A percentile compares a stretch with the other conserved stretches of the same genome.
Evolutionary conservation across 129 eudicot species (phyloP).

Genomic region (Heracleum sosnowskyi): DNA sequence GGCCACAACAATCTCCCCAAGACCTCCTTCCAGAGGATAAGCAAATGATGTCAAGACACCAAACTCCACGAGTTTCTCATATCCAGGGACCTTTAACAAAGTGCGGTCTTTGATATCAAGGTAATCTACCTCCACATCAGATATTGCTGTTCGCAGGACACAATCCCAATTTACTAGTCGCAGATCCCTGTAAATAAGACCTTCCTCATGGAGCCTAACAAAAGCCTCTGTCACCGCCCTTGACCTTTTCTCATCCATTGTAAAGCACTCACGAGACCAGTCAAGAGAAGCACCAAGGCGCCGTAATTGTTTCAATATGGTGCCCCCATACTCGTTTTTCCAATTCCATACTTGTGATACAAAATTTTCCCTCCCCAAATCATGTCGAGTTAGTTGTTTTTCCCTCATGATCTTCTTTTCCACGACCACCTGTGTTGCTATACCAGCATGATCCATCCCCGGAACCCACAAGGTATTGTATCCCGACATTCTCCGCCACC

Average conservation of each 20-base stretch:
- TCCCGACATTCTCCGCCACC: no score
- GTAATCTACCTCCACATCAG: conserved; percentile 95
- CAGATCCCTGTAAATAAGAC: no score
- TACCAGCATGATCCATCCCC: no score
- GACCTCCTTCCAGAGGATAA: conserved; percentile 72
- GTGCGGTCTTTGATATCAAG: conserved; percentile 76
- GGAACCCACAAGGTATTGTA: no score
- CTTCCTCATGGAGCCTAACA: no score
- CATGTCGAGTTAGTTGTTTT: conserved; percentile 70
- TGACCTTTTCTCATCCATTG: no score
- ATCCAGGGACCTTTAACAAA: conserved; percentile 72
- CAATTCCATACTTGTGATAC: conserved; percentile 91
- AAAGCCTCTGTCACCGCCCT: no score
- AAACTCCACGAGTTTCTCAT: conserved; percentile 63
- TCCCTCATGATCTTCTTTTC: conserved; percentile 94
- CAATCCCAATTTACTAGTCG: conserved; percentile 99
- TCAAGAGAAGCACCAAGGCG: conserved; percentile 93
- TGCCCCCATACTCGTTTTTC: conserved; percentile 87
- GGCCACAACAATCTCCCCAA: conserved; percentile 88
- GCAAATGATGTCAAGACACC: conserved; percentile 95
- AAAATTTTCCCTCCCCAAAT: conserved; percentile 79
- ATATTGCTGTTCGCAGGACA: conserved; percentile 87
- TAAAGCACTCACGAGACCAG: conserved; percentile 99
- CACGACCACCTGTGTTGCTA: conserved; percentile 99
- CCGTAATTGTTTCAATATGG: conserved; percentile 70